Percentiles rank a stretch among this genome's conserved stretches.
These are phyloP conservation scores for Trichophyton equinum DNA, from an alignment of 2,329 filamentous ascomycete genomes.

Conservation along the genomic window DNA sequence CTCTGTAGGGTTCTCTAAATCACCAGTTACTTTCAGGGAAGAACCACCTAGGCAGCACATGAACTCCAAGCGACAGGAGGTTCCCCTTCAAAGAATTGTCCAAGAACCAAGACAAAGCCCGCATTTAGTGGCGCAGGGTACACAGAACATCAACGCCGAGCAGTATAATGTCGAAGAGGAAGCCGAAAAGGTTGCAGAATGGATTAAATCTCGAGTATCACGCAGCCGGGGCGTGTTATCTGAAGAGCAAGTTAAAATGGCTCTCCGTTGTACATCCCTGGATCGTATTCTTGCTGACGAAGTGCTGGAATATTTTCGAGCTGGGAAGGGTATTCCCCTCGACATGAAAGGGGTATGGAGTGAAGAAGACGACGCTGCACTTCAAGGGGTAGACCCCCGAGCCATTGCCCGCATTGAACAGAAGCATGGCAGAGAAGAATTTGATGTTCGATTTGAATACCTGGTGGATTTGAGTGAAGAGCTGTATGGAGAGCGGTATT, in stretches of 20 bases:
- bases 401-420: slow-evolving; percentile 25
- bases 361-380: slow-evolving; percentile 30
- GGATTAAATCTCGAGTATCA: slow-evolving; percentile 23
- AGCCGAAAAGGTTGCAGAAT: slow-evolving; percentile 20
- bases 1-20: not conserved
- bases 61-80: not conserved
- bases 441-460: slow-evolving; percentile 4
- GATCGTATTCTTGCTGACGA: slow-evolving; percentile 26
- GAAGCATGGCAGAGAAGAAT: slow-evolving; percentile 31
- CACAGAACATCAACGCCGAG: not conserved
- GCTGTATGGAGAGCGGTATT: not conserved
- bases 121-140: too few relatives aligned
- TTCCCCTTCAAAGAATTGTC: not conserved
- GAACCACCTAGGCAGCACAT: not conserved
- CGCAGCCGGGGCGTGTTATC: slow-evolving; percentile 9
- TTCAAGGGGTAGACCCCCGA: slow-evolving; percentile 24
- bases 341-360: slow-evolving; percentile 38
- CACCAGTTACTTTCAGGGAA: not conserved
- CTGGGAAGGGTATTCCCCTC: slow-evolving; percentile 27
- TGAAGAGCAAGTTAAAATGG: slow-evolving; percentile 22
- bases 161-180: not conserved
- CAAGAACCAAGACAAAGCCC: not conserved
- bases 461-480: not conserved
- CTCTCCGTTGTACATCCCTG: slow-evolving; percentile 31
- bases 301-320: slow-evolving; percentile 22